Conservation (phyloP, 306 rosid genomes). For the Castanospermum australe region DNA sequence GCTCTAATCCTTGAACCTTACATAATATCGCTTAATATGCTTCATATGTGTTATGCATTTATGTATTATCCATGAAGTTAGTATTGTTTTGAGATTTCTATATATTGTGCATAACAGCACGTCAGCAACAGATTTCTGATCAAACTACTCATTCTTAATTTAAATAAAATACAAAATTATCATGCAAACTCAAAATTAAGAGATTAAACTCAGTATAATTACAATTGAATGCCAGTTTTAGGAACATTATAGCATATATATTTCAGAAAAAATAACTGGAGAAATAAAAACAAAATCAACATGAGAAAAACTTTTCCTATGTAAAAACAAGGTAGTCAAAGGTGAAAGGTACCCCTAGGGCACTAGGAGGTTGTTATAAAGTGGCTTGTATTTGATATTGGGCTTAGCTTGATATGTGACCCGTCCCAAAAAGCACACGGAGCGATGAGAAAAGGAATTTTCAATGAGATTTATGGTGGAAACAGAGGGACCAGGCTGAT, state of each 20-base stretch:
- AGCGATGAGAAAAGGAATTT: neutral
- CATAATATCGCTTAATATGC: neutral
- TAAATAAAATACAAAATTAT: neutral
- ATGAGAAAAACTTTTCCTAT: neutral
- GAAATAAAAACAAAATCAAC: neutral
- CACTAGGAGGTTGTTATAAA: neutral
- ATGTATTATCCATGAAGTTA: neutral
- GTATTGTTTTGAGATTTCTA: neutral
- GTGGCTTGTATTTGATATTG: neutral
- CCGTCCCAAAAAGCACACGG: neutral
- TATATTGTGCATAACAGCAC: neutral
- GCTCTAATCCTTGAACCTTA: neutral
- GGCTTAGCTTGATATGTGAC: constrained; percentile 7
- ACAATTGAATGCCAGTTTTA: neutral
- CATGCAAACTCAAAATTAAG: neutral
- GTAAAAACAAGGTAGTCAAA: no score
- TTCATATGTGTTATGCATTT: neutral
- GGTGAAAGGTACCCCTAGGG: no score
- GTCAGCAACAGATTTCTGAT: neutral
- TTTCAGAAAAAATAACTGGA: neutral
- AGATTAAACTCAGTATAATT: neutral
- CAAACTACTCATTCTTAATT: neutral
- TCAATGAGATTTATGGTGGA: constrained; percentile 18
- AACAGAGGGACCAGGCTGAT: no score
- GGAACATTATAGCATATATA: neutral